Conservation (phyloP, 371 early-diverging fungal genomes). For the Rhizopus sp. region DNA sequence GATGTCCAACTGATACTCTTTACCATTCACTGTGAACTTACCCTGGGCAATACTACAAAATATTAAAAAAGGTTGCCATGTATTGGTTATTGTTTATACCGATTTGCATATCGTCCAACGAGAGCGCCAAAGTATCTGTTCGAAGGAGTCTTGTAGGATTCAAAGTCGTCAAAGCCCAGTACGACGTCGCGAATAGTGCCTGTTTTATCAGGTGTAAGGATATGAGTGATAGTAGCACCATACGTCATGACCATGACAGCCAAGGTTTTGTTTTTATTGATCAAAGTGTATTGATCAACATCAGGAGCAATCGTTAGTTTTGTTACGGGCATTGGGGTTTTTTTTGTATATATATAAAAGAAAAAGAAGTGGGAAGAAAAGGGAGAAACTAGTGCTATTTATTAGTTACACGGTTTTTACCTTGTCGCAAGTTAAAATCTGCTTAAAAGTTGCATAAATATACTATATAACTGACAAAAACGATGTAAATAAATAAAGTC, state of each 20-base stretch:
- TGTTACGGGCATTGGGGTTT: conserved; percentile 18
- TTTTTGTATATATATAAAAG: neutral
- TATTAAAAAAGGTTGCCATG: neutral
- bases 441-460: too few species aligned
- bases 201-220: conserved; percentile 47
- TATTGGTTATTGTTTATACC: conserved; percentile 25
- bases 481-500: too few species aligned
- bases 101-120: conserved; percentile 54
- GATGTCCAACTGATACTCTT: conserved; percentile 29
- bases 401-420: too few species aligned
- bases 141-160: conserved; percentile 36
- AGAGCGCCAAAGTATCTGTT: conserved; percentile 53
- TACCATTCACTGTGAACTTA: conserved; percentile 42
- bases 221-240: conserved; percentile 47
- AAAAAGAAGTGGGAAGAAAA: conserved; percentile 3
- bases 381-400: neutral
- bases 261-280: conserved; percentile 44
- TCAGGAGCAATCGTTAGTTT: conserved; percentile 32
- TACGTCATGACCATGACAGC: conserved; percentile 52
- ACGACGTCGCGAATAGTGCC: conserved; percentile 46
- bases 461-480: neutral
- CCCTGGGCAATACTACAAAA: conserved; percentile 40
- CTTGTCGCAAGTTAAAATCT: too few species aligned
- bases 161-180: conserved; percentile 50
- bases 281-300: conserved; percentile 50